These are phyloP conservation scores for Spizellomyces punctatus DNA, from an alignment of 192 early-diverging fungal species.

Conservation along the genomic window DNA sequence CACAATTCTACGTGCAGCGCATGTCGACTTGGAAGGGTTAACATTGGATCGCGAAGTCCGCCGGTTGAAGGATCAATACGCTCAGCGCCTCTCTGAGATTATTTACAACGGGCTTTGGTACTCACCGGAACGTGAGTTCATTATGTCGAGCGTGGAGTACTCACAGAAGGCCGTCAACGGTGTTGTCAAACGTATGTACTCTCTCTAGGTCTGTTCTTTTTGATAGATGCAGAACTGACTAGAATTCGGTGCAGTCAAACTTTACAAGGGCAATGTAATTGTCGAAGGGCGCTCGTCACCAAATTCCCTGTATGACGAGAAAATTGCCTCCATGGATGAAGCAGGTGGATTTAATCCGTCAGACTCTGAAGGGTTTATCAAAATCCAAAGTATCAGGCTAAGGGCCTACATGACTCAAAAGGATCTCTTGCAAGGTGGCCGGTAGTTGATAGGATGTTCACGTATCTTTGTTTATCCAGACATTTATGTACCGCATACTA, in stretches of 20 bases:
- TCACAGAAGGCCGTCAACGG: constrained; percentile 90
- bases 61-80: constrained; percentile 74
- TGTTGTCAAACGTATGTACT: constrained; percentile 70
- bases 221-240: not conserved
- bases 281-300: constrained; percentile 86
- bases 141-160: constrained; percentile 77
- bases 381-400: constrained; percentile 93
- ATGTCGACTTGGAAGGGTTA: constrained; percentile 95
- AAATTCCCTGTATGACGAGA: constrained; percentile 85
- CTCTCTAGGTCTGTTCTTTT: not conserved
- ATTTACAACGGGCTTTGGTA: constrained; percentile 99
- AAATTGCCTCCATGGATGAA: constrained; percentile 94
- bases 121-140: constrained; percentile 91
- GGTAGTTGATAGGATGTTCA: no score
- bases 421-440: not conserved
- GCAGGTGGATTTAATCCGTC: constrained; percentile 84
- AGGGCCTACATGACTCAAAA: constrained; percentile 56
- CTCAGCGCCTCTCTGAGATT: constrained; percentile 66
- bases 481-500: no score
- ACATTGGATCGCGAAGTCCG: constrained; percentile 95
- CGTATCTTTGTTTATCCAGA: no score
- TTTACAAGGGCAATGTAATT: constrained; percentile 93
- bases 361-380: constrained; percentile 97
- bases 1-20: constrained; percentile 91
- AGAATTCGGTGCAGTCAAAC: constrained; percentile 64